phyloP scores from a whole-genome alignment of 495 filamentous ascomycete genomes.

The Bacidia gigantensis region DNA sequence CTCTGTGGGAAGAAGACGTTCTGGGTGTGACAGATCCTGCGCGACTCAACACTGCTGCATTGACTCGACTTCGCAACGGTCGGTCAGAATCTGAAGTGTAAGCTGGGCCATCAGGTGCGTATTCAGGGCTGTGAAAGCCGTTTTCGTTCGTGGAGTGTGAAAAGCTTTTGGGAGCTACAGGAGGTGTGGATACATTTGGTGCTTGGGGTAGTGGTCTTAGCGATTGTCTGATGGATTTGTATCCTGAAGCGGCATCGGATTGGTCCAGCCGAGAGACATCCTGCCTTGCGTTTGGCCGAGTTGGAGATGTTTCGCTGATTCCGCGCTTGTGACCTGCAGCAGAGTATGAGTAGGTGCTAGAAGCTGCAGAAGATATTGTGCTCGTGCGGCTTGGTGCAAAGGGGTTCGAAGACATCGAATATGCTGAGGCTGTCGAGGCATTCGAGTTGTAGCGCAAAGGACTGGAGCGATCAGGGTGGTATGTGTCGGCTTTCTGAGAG shows the following conservation, averaged over 20 bases:
- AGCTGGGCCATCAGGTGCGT: conserved; percentile 22
- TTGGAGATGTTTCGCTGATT: conserved; percentile 51
- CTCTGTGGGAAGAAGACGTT: conserved; percentile 25
- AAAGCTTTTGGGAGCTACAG: conserved; percentile 19
- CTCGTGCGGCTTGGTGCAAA: conserved; percentile 59
- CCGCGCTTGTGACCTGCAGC: conserved; percentile 55
- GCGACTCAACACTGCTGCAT: conserved; percentile 24
- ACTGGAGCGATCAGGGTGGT: conserved; percentile 40
- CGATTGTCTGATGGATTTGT: conserved; percentile 60
- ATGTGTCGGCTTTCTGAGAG: conserved; percentile 33
- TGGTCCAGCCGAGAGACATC: conserved; percentile 28
- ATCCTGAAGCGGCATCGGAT: conserved; percentile 39
- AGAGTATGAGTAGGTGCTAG: conserved; percentile 40
- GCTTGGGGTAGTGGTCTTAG: conserved; percentile 63
- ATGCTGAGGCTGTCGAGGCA: conserved; percentile 63
- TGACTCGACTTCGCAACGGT: conserved; percentile 20
- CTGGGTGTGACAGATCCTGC: conserved; percentile 23
- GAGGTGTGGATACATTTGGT: conserved; percentile 35
- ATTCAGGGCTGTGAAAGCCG: conserved; percentile 21
- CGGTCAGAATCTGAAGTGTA: conserved; percentile 22
- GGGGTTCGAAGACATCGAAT: conserved; percentile 52
- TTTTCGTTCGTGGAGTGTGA: conserved; percentile 31
- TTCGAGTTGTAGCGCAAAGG: conserved; percentile 61
- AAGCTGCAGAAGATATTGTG: conserved; percentile 62
- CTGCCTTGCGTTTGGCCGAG: conserved; percentile 25